phyloP scores from a whole-genome alignment of 805 yeast genomes.

The Helenozyma rhizophorensis region DNA sequence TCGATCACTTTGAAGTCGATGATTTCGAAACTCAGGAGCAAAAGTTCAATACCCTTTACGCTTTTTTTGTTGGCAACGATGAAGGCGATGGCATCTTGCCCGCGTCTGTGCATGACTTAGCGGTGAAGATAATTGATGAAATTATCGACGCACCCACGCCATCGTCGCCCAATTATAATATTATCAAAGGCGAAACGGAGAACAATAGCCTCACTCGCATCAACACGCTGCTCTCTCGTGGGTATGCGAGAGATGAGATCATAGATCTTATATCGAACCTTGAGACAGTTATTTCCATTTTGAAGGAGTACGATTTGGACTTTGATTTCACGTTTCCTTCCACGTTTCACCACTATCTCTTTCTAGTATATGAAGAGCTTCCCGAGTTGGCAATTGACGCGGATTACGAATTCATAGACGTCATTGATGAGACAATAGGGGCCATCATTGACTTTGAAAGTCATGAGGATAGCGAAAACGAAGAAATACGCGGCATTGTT shows the following conservation, averaged over 20 bases:
- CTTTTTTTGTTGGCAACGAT: slow-evolving; percentile 16
- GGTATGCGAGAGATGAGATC: slow-evolving; percentile 1
- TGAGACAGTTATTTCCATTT: slow-evolving; percentile 19
- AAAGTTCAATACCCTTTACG: slow-evolving; percentile 15
- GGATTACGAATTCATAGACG: slow-evolving; percentile 22
- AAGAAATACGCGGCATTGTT: slow-evolving; percentile 20
- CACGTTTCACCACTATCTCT: slow-evolving; percentile 21
- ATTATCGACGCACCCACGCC: background rate
- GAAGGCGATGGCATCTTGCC: slow-evolving; percentile 15
- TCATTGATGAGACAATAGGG: slow-evolving; percentile 17
- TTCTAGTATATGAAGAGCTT: slow-evolving; percentile 16
- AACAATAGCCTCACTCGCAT: no score
- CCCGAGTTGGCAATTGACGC: slow-evolving; percentile 13
- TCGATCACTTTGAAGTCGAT: slow-evolving; percentile 19
- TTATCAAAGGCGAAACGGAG: no score
- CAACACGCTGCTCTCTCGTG: no score
- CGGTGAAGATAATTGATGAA: slow-evolving; percentile 1
- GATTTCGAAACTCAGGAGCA: slow-evolving; percentile 14
- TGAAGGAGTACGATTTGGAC: slow-evolving; percentile 23
- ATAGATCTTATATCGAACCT: slow-evolving; percentile 8
- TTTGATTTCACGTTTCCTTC: slow-evolving; percentile 21
- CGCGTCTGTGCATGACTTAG: slow-evolving; percentile 2
- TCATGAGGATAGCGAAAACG: slow-evolving; percentile 15
- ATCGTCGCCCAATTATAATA: no score
- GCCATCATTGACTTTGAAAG: slow-evolving; percentile 28